Base-by-base conservation (phyloP, 1,284 basidiomycete genomes). In the Xanthoconium separans region DNA sequence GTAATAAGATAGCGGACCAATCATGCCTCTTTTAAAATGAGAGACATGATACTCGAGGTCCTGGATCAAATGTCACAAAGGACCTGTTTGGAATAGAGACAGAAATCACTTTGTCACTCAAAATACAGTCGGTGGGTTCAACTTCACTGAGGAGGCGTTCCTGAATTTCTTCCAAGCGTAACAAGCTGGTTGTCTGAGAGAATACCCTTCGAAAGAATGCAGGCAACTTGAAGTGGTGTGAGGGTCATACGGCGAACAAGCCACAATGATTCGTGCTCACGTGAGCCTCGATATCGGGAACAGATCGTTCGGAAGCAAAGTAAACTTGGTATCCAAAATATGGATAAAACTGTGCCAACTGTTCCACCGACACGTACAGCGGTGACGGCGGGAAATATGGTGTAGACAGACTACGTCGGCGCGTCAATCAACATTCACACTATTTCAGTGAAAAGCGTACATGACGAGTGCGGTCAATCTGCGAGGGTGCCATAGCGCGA, bases 1-100 rank as follows among this genome's bases (percentile, higher is more conserved):
- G 59, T 89, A 89, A 65, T 88, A 90, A 54, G 84, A 85, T 12
- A 88, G 67, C 3, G 87, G 84, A 0, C 85, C 85, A 22, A 75
- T 74, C 82, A 89, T 83, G n/a, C 80, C 78, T 56, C 75, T 72
- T 18, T 68, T 61, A 18, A 79, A 74, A 53, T 77, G 71, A 12
- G 73, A 64, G 16, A 74, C 20, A 58, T 86, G 82, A 56, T 78
- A 77, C 22, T 74, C 61, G 20, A 80, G 68, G 61, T 87, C 84
- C 83, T 86, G 56, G 42, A 16, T 18, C 8, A 15, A 36, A 12
- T 6, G 33, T 53, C 16, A 58, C 27, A 49, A n/a, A 20, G 20
- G 20, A 12, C 10, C 10, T 7, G 36, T 30, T 3, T 40, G 12
- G 16, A 51, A 46, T 40, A 29, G 47, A 29, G 44, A 33, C 5